Evolutionary conservation across 768 basidiomycete species (phyloP), one percentile per base, ranked within the genome.

Genomic region (Calvatia gigantea): DNA sequence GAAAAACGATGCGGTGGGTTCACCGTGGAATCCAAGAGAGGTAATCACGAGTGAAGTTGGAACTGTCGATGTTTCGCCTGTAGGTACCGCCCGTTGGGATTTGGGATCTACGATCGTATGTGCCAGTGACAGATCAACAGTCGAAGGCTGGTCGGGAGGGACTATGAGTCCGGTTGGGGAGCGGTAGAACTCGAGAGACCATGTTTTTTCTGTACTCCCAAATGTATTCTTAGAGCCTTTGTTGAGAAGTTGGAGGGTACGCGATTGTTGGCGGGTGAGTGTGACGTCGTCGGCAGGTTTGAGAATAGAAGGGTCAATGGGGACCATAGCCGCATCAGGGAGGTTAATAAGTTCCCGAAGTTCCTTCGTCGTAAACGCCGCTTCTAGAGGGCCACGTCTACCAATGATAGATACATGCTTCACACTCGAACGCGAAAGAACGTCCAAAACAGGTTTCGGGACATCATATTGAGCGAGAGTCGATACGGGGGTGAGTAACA

Each of bases 291-390:
- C 51, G 7, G 70, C 58, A 0, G 71, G 60, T 1, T 62, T 59
- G 44, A 87, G 72, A 14, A 84, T 65, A 14, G 69, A 64, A 1
- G 75, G 71, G 2, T 76, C 70, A 8, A 92, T 70, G 6, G 88
- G 89, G 23, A 77, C 69, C 79, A 95, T 85, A 23, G 83, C 75
- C 0, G 84, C 84, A 44, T 85, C 82, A 0, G 82, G 78, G 29
- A 91, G 67, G 37, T 72, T 76, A 8, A 82, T 80, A 75, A 98
- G 80, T 71, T 98, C 96, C 21, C 96, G 77, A 3, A 97, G 77
- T 69, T 99, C 96, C 68, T 98, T 98, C 31, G 87, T 85, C 3
- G 94, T 94, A 65, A 94, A 96, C 0, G 91, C 87, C 1, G 90
- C 93, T 65, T 98, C 88, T 6, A 87, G 78, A 0, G 93, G 93